phyloP scores from a whole-genome alignment of 306 rosid species.

The Glycine tomentella region DNA sequence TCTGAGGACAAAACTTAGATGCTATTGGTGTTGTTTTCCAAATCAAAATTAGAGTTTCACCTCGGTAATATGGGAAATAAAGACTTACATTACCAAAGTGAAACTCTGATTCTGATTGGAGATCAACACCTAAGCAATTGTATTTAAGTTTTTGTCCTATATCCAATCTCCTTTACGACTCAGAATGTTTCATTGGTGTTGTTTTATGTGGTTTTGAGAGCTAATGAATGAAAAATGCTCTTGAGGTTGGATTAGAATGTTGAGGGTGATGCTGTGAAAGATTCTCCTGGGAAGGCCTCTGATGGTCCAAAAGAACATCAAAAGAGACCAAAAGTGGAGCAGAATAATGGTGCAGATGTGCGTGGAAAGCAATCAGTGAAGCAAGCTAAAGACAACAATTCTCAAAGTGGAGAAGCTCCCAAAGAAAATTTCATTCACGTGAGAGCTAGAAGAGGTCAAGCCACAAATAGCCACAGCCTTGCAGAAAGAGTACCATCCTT shows the following conservation, averaged over 20 bases:
- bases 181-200: conserved; percentile 1
- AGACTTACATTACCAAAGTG: background rate
- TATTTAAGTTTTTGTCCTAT: background rate
- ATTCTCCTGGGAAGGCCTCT: conserved; percentile 66
- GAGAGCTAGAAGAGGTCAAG: conserved; percentile 99
- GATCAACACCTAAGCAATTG: no score
- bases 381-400: conserved; percentile 70
- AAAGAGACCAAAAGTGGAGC: conserved; percentile 70
- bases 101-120: background rate
- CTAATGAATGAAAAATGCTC: conserved; percentile 47
- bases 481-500: conserved; percentile 89
- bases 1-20: background rate
- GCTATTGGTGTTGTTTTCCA: background rate
- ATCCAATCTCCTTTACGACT: background rate
- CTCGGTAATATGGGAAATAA: background rate
- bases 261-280: conserved; percentile 68
- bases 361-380: conserved; percentile 69
- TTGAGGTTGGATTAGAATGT: conserved; percentile 59
- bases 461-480: conserved; percentile 98
- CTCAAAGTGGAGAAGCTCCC: conserved; percentile 72
- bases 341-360: conserved; percentile 57
- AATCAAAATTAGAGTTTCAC: background rate
- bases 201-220: conserved; percentile 41
- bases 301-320: conserved; percentile 68
- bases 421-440: conserved; percentile 94